phyloP scores from a whole-genome alignment of 257 asterid species.

The Nicotiana paniculata region DNA sequence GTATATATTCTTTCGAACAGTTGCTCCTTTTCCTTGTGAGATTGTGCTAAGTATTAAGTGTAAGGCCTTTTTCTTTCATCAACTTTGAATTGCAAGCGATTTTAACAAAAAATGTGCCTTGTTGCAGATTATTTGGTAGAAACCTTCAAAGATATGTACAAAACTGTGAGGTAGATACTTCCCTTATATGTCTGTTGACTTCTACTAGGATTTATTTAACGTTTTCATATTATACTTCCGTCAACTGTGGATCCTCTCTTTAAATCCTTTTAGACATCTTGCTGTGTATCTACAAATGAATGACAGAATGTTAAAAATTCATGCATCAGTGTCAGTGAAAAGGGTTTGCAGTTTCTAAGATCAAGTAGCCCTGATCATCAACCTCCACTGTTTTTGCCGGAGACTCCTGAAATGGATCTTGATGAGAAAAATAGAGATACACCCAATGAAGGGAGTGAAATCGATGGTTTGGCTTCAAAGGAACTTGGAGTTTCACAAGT shows the following conservation, averaged over 20 bases:
- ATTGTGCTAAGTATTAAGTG: neutral
- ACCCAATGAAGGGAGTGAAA: conserved; percentile 25
- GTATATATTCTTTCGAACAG: neutral
- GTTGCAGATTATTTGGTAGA: conserved; percentile 74
- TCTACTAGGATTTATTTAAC: neutral
- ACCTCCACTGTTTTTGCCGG: conserved; percentile 64
- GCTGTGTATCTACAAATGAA: conserved; percentile 13
- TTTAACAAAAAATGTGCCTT: neutral
- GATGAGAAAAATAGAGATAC: conserved; percentile 39
- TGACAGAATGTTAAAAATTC: conserved; percentile 14
- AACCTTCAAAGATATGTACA: conserved; percentile 58
- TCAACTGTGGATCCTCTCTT: neutral
- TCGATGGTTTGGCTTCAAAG: conserved; percentile 29
- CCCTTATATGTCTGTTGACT: neutral
- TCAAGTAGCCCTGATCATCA: conserved; percentile 90
- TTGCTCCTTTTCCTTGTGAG: conserved; percentile 1
- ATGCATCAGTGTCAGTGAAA: conserved; percentile 68
- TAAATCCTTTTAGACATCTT: neutral
- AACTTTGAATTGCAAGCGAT: neutral
- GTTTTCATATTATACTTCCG: neutral
- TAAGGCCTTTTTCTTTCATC: neutral
- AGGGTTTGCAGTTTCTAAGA: conserved; percentile 62
- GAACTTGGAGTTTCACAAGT: conserved; percentile 59
- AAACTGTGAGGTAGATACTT: conserved; percentile 58
- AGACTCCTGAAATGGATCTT: conserved; percentile 53